Evolutionary conservation across 1,284 basidiomycete species (phyloP).

Genomic region (Apiotrichum siamense): DNA sequence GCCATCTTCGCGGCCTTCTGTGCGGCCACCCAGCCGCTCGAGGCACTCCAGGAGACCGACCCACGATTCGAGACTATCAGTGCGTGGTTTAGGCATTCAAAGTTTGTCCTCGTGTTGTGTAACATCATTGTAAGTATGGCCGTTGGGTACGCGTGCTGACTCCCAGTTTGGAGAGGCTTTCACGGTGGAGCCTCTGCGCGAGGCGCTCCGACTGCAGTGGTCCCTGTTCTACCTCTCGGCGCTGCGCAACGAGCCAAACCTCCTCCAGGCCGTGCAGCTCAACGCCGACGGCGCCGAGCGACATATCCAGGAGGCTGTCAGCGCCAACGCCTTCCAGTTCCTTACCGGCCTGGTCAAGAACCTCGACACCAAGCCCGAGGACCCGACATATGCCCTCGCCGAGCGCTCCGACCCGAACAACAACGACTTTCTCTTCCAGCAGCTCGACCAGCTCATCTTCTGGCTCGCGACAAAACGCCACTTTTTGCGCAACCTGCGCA

Average conservation of each 20-base stretch:
- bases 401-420: slow-evolving; percentile 53
- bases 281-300: slow-evolving; percentile 71
- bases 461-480: slow-evolving; percentile 73
- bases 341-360: slow-evolving; percentile 51
- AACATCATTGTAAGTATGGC: slow-evolving; percentile 17
- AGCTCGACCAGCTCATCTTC: slow-evolving; percentile 66
- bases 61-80: slow-evolving; percentile 20
- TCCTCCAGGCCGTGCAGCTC: slow-evolving; percentile 58
- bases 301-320: slow-evolving; percentile 71
- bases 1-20: slow-evolving; percentile 28
- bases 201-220: slow-evolving; percentile 75
- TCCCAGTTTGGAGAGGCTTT: slow-evolving; percentile 51
- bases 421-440: slow-evolving; percentile 54
- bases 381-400: slow-evolving; percentile 58
- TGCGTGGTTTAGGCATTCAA: slow-evolving; percentile 22
- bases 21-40: slow-evolving; percentile 30
- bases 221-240: slow-evolving; percentile 73
- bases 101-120: slow-evolving; percentile 33
- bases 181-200: slow-evolving; percentile 70
- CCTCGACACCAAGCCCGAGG: slow-evolving; percentile 43
- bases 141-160: neutral
- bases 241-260: slow-evolving; percentile 59
- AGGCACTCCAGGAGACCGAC: slow-evolving; percentile 20
- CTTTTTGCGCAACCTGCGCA: slow-evolving; percentile 83
- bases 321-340: slow-evolving; percentile 75